Conservation (phyloP, 192 early-diverging fungal genomes). For the Linnemannia exigua region DNA sequence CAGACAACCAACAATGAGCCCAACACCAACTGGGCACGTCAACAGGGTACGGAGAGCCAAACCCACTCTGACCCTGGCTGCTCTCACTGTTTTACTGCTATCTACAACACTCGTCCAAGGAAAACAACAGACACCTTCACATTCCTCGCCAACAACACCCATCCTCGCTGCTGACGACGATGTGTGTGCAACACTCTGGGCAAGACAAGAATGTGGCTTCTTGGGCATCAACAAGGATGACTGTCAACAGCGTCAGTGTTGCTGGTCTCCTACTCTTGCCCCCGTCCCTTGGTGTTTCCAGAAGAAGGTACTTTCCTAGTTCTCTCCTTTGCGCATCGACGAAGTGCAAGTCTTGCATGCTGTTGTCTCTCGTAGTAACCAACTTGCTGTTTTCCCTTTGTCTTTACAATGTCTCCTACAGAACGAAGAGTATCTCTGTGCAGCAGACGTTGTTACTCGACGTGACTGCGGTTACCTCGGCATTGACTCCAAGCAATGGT, state of each 20-base stretch:
- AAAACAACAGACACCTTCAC: neutral
- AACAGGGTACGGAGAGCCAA: too few relatives aligned
- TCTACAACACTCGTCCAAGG: too few relatives aligned
- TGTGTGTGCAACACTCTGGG: slow-evolving; percentile 8
- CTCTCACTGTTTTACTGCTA: too few relatives aligned
- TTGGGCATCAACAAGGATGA: slow-evolving; percentile 32
- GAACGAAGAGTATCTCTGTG: slow-evolving; percentile 39
- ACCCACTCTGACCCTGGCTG: too few relatives aligned
- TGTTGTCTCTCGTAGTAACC: neutral
- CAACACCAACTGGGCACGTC: too few relatives aligned
- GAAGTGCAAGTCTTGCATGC: neutral
- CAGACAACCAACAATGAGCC: too few relatives aligned
- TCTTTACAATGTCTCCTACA: slow-evolving; percentile 6
- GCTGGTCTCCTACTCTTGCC: slow-evolving; percentile 29
- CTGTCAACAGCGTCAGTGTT: slow-evolving; percentile 45
- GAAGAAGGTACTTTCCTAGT: slow-evolving; percentile 30
- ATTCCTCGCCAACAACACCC: neutral
- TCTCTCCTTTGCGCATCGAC: neutral
- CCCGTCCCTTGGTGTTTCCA: slow-evolving; percentile 55
- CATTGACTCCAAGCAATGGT: slow-evolving; percentile 33
- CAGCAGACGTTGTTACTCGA: slow-evolving; percentile 26
- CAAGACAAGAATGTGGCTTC: slow-evolving; percentile 40
- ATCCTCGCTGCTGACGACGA: neutral
- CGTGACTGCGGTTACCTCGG: slow-evolving; percentile 49
- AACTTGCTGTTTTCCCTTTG: neutral